Evolutionary conservation across 78 protist genomes (phyloP), one percentile per base, ranked within the genome.

Genomic region (Isochrysis galbana): DNA sequence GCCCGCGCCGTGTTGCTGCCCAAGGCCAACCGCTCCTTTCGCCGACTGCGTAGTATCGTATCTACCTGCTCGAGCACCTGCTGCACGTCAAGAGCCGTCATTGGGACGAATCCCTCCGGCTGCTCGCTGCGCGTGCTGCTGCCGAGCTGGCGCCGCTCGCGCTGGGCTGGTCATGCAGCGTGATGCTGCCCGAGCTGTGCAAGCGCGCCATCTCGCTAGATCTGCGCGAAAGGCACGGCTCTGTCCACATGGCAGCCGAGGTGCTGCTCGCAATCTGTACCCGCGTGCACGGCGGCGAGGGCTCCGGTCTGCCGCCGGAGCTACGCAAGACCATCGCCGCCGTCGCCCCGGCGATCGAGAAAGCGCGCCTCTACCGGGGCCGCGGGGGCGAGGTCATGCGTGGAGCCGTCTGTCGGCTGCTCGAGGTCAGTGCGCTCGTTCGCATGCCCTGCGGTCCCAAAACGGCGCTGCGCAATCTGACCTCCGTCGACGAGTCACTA

Each of bases 321-420:
- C 42, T 1, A 46, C 84, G 84, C 84, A 77, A 77, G 84, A n/a
- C 47, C 34, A 10, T 77, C 72, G 5, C 44, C 32, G 89, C 78
- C 55, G 38, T 95, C 41, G 91, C 89, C 45, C 92, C 91, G 21
- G 47, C 87, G n/a, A 38, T 93, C 46, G 97, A 97, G 78, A 87
- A 88, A 69, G 95, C 96, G 70, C 95, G 97, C 36, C 72, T 97
- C 34, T 98, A 91, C 92, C 93, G 97, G 38, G 95, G 95, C 14
- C 88, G 95, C 10, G 95, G 95, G 61, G 95, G 95, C 36, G 95
- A 93, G 89, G 45, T 26, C 51, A 78, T 93, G 92, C 92, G 95
- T 51, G 87, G 42, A 17, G 95, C 95, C 10, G 45, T 46, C 39
- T 92, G 91, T 78, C 74, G 88, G 29, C 23, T 80, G 48, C 88